A percentile compares a stretch with the other conserved stretches of the same genome.
Conservation (phyloP, 768 basidiomycete species). For the Suillus plorans region DNA sequence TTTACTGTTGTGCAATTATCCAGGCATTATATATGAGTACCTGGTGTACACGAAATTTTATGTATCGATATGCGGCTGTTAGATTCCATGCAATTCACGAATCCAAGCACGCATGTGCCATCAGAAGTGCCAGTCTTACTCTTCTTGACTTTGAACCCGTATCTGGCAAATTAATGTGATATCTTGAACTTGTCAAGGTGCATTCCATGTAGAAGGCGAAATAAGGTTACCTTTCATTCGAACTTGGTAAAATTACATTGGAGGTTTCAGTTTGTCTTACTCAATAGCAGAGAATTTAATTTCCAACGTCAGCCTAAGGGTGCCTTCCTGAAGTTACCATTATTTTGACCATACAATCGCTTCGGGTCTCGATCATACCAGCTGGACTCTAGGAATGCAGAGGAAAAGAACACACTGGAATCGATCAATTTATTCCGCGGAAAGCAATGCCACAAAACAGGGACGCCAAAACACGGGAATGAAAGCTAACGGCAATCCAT, state of each 20-base stretch:
- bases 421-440: constrained; percentile 14
- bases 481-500: constrained; percentile 5
- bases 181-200: background rate
- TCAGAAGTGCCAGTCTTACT: background rate
- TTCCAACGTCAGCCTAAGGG: background rate
- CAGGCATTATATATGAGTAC: constrained; percentile 33
- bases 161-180: background rate
- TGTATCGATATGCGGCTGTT: constrained; percentile 19
- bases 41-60: constrained; percentile 29
- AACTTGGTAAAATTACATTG: background rate
- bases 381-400: background rate
- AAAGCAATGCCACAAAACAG: background rate
- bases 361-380: background rate
- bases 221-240: background rate
- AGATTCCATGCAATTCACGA: constrained; percentile 2
- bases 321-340: background rate
- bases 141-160: background rate
- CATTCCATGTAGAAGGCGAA: background rate
- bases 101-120: constrained; percentile 1
- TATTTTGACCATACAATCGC: background rate
- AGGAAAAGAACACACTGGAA: background rate
- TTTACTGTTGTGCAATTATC: constrained; percentile 7
- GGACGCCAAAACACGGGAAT: background rate
- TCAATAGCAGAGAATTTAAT: background rate
- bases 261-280: constrained; percentile 3